Evolutionary conservation across 768 basidiomycete genomes (phyloP).

Genomic region (Mycena albidolilacea): DNA sequence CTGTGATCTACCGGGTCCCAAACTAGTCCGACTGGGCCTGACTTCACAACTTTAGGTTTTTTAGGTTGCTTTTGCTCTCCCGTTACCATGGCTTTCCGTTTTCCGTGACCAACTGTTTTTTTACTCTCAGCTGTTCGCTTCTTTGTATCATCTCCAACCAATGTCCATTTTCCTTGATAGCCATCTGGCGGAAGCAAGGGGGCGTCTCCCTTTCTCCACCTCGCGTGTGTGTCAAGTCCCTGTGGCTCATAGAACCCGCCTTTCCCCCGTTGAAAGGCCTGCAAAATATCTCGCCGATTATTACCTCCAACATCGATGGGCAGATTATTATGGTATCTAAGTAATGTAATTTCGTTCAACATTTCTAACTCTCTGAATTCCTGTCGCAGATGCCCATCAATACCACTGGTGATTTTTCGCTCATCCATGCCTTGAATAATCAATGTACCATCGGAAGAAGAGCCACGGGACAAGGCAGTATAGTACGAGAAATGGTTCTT

Average conservation of each 20-base stretch:
- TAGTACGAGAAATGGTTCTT: too few relatives aligned
- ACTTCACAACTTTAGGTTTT: too few relatives aligned
- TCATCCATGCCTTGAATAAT: constrained; percentile 47
- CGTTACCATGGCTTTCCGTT: too few relatives aligned
- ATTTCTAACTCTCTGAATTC: constrained; percentile 42
- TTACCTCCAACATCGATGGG: constrained; percentile 33
- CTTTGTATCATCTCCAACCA: constrained; percentile 37
- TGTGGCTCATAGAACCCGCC: constrained; percentile 29
- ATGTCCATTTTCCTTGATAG: neutral
- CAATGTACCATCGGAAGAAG: constrained; percentile 42
- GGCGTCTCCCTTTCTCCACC: neutral
- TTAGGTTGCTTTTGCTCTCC: too few relatives aligned
- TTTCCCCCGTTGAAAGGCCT: constrained; percentile 43
- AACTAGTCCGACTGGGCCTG: too few relatives aligned
- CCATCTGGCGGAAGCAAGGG: neutral
- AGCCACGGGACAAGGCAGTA: constrained; percentile 48
- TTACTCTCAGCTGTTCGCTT: too few relatives aligned
- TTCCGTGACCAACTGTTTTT: too few relatives aligned
- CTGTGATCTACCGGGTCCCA: too few relatives aligned
- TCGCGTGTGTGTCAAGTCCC: neutral
- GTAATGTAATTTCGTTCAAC: constrained; percentile 51
- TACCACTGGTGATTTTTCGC: constrained; percentile 44
- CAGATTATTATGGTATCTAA: constrained; percentile 42
- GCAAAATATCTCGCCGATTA: constrained; percentile 40
- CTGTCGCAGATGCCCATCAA: constrained; percentile 45